Evolutionary conservation across 805 yeast species (phyloP), one percentile per base, ranked within the genome.

Genomic region (Saccharomycopsis malanga): DNA sequence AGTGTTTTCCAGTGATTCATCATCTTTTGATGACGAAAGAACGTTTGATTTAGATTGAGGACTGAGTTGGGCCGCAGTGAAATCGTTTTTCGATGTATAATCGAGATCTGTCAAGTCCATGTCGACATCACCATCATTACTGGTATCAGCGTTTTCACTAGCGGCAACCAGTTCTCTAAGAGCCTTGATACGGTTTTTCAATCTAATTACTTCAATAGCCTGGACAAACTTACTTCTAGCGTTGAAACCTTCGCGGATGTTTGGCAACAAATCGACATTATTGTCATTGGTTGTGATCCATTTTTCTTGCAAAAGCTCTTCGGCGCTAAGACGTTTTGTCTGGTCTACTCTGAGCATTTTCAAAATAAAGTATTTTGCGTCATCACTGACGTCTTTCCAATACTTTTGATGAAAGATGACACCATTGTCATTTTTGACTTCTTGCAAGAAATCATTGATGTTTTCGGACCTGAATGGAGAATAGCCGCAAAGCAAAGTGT

Each of bases 401-500:
- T 88, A 87, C 53, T 80, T 84, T 24, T 78, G 77, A 61, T 88
- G 95, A 69, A 91, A 91, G 3, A 79, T 73, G n/a, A 91, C 88
- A 45, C 73, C 73, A 52, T 79, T 79, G 39, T 81, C 80, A 57
- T 75, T 63, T 45, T 72, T 69, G 47, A 87, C 93, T 61, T 91
- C 98, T 38, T 75, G 76, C 40, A 91, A 65, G 60, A 93, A 91
- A 46, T 85, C 94, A 46, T 73, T 75, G 1, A 84, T 87, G 40
- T 77, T 81, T 59, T 89, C 96, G 0, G 96, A 79, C 43, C 89
- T 68, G 64, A 91, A 87, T 3, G 98, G 96, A 4, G 95, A 83
- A 61, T 88, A 87, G 0, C 98, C 98, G 56, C 93, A 87, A 39
- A 91, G 70, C 39, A 89, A 67, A 0, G 97, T 89, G 63, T 87